A percentile compares a stretch with the other conserved stretches of the same genome.
Evolutionary conservation across 2,329 filamentous ascomycete species (phyloP).

Genomic region (Mycosphaerella sp.): DNA sequence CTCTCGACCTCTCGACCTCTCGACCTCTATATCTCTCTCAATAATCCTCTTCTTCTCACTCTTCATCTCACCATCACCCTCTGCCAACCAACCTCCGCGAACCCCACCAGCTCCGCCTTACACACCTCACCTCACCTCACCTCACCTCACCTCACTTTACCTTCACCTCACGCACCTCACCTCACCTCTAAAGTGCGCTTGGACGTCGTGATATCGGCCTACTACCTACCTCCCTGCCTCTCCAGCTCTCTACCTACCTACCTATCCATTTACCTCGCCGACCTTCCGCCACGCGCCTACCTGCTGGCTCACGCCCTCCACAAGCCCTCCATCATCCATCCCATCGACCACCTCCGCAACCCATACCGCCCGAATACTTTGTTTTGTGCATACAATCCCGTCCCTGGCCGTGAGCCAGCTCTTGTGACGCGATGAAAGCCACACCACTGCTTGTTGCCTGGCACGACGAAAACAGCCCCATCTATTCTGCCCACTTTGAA

Average conservation of each 20-base stretch:
- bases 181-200: not conserved
- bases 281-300: not conserved
- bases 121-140: not conserved
- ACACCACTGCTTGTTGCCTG: slow-evolving; percentile 95
- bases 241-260: not conserved
- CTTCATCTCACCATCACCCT: too few relatives aligned
- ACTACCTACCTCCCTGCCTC: not conserved
- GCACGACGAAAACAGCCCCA: slow-evolving; percentile 94
- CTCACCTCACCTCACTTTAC: not conserved
- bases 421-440: slow-evolving; percentile 69
- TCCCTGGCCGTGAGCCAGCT: slow-evolving; percentile 13
- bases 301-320: not conserved
- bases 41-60: too few relatives aligned
- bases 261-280: not conserved
- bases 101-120: too few relatives aligned
- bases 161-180: not conserved
- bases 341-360: not conserved
- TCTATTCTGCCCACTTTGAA: slow-evolving; percentile 97
- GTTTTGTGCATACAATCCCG: slow-evolving; percentile 10
- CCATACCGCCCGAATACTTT: not conserved
- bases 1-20: not conserved
- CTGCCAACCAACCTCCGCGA: too few relatives aligned
- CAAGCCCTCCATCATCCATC: not conserved
- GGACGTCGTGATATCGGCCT: not conserved
- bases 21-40: not conserved